phyloP scores from a whole-genome alignment of 192 early-diverging fungal genomes.

The Gamsiella multidivaricata region DNA sequence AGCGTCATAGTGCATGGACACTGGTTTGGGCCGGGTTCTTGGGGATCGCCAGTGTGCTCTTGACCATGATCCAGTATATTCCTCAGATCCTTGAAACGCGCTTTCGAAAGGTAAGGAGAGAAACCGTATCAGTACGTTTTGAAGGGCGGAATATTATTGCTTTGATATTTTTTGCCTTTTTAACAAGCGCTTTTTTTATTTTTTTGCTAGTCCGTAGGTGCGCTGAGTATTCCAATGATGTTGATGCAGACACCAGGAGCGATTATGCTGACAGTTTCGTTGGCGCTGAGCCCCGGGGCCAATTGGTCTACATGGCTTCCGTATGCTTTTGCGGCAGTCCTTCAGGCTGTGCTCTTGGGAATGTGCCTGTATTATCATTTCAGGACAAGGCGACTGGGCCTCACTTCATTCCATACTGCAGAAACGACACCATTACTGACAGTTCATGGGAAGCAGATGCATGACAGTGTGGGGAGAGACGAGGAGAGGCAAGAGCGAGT shows the following conservation, averaged over 20 bases:
- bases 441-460: neutral
- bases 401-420: conserved; percentile 24
- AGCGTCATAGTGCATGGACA: conserved; percentile 17
- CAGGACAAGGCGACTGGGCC: conserved; percentile 61
- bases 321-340: conserved; percentile 76
- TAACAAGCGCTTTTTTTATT: neutral
- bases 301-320: conserved; percentile 94
- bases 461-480: too few species aligned
- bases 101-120: conserved; percentile 67
- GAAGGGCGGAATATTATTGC: too few species aligned
- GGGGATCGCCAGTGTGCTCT: conserved; percentile 71
- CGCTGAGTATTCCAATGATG: conserved; percentile 91
- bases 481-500: neutral
- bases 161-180: too few species aligned
- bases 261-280: conserved; percentile 81
- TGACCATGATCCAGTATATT: conserved; percentile 85
- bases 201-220: conserved; percentile 74
- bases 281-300: conserved; percentile 78
- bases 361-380: conserved; percentile 78
- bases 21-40: conserved; percentile 73
- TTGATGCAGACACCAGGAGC: conserved; percentile 81
- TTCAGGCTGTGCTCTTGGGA: conserved; percentile 82
- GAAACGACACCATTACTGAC: conserved; percentile 17
- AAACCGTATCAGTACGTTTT: too few species aligned
- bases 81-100: conserved; percentile 91